Percentiles rank a stretch among this genome's conserved stretches.
Conservation (phyloP, 495 filamentous ascomycete species). For the Penicillium waksmanii region DNA sequence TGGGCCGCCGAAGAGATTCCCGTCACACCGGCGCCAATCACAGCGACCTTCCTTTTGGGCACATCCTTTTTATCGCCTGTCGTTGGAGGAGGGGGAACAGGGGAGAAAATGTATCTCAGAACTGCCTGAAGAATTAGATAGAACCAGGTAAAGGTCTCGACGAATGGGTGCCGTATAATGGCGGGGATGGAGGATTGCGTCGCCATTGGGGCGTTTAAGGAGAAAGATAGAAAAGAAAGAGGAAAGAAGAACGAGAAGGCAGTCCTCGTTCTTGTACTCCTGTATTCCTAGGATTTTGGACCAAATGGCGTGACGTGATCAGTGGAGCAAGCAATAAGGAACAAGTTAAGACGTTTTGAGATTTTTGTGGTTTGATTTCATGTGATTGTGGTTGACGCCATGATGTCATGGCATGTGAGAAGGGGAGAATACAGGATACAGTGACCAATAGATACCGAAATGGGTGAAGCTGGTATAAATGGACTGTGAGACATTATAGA, state of each 20-base stretch:
- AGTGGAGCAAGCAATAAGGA: slow-evolving; percentile 8
- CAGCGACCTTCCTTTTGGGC: slow-evolving; percentile 66
- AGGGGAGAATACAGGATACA: too few species aligned
- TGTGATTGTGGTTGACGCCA: slow-evolving; percentile 8
- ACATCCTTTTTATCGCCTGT: slow-evolving; percentile 42
- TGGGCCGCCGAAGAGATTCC: slow-evolving; percentile 82
- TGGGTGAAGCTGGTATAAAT: too few species aligned
- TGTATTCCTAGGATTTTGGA: neutral
- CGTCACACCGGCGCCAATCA: slow-evolving; percentile 82
- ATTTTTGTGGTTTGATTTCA: neutral
- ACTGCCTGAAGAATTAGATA: slow-evolving; percentile 71
- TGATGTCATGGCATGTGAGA: neutral
- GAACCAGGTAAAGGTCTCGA: slow-evolving; percentile 55
- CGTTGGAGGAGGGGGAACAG: slow-evolving; percentile 64
- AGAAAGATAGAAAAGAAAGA: neutral
- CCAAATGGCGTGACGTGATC: slow-evolving; percentile 19
- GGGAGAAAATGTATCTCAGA: slow-evolving; percentile 67
- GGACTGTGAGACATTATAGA: too few species aligned
- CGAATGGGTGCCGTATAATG: slow-evolving; percentile 38
- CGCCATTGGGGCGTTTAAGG: slow-evolving; percentile 14
- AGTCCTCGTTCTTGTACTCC: neutral
- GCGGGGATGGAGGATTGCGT: slow-evolving; percentile 19
- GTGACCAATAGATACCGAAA: too few species aligned
- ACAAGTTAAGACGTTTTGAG: neutral
- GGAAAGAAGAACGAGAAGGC: neutral